Percentiles rank a stretch among this genome's conserved stretches.
phyloP scores from a whole-genome alignment of 768 basidiomycete species.

The Suillus brevipes region DNA sequence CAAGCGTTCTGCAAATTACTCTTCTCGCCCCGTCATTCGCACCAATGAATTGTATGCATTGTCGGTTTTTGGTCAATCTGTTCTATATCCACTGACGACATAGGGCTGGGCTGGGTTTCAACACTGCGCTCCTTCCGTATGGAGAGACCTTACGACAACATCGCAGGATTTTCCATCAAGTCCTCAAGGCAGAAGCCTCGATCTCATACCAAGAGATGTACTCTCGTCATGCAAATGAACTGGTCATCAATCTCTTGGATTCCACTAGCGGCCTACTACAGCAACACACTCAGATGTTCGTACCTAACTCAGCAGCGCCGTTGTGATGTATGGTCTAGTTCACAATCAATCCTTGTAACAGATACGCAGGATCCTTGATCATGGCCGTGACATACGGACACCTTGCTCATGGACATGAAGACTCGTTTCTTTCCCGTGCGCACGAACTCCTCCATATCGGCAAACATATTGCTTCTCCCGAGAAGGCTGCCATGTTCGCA shows the following conservation, averaged over 20 bases:
- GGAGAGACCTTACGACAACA: conserved; percentile 22
- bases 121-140: conserved; percentile 8
- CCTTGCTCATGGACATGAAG: neutral
- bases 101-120: conserved; percentile 5
- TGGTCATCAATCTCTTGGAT: conserved; percentile 17
- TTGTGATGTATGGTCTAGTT: neutral
- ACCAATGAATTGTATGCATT: conserved; percentile 6
- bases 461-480: neutral
- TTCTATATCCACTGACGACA: neutral
- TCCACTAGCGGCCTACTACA: conserved; percentile 8
- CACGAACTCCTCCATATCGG: neutral
- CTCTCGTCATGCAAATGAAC: conserved; percentile 19
- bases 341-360: neutral
- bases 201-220: conserved; percentile 18
- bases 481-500: conserved; percentile 1
- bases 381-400: conserved; percentile 3
- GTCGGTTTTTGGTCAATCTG: neutral
- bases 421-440: neutral
- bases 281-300: conserved; percentile 7
- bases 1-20: conserved; percentile 39
- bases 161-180: conserved; percentile 25
- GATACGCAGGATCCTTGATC: neutral
- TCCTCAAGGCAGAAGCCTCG: conserved; percentile 20
- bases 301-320: too few species aligned
- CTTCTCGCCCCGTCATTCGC: conserved; percentile 32